These are phyloP conservation scores for Skeletonema grethae DNA, from an alignment of 108 stramenopile species.

Conservation along the genomic window DNA sequence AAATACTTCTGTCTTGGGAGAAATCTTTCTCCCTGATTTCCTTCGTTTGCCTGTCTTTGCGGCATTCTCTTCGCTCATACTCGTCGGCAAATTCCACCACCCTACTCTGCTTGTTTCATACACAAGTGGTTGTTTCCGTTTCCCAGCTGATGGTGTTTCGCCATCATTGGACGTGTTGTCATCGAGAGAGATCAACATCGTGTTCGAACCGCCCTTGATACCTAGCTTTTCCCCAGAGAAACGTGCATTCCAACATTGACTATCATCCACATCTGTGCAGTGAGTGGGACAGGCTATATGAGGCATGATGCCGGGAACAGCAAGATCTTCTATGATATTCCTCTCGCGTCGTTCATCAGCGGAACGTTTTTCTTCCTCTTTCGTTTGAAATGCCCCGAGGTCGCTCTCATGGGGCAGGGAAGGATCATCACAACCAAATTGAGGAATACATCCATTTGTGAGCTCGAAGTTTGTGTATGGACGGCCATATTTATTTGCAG, in stretches of 20 bases:
- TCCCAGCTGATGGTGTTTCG: conserved; percentile 2
- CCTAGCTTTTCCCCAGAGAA: conserved; percentile 19
- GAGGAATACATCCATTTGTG: conserved; percentile 77
- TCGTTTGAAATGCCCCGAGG: conserved; percentile 80
- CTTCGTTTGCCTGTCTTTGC: background rate
- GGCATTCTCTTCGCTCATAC: conserved; percentile 13
- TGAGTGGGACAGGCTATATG: conserved; percentile 80
- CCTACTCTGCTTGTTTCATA: conserved; percentile 48
- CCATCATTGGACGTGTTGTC: conserved; percentile 12
- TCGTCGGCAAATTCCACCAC: conserved; percentile 62
- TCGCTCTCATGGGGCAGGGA: conserved; percentile 80
- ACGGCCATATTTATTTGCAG: conserved; percentile 63
- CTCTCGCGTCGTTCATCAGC: conserved; percentile 61
- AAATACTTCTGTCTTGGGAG: conserved; percentile 46
- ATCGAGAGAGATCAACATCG: conserved; percentile 40
- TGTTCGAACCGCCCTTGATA: conserved; percentile 24
- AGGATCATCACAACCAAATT: conserved; percentile 80
- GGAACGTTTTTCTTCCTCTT: conserved; percentile 75
- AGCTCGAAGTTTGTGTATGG: conserved; percentile 82
- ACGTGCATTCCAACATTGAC: conserved; percentile 80
- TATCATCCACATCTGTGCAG: conserved; percentile 75
- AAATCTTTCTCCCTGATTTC: background rate
- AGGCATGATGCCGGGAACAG: conserved; percentile 79
- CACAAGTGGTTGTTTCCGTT: conserved; percentile 3
- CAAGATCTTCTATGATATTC: conserved; percentile 70